A percentile compares a stretch with the other conserved stretches of the same genome.
Evolutionary conservation across 2,329 filamentous ascomycete species (phyloP).

Genomic region (Sporothrix dimorphospora): DNA sequence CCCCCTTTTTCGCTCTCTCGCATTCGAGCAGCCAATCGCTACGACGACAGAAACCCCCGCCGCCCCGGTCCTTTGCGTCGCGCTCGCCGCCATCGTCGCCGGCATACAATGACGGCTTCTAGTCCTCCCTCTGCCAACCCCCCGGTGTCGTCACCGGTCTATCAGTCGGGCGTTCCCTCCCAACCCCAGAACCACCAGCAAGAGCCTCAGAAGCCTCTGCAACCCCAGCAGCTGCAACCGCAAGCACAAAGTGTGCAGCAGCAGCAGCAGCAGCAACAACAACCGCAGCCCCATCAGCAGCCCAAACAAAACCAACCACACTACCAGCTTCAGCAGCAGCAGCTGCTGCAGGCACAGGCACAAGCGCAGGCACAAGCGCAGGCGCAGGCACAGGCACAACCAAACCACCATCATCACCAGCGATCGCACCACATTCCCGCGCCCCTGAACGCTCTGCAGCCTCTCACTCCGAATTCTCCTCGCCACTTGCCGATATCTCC

Average conservation of each 20-base stretch:
- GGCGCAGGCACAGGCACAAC: slow-evolving; percentile 28
- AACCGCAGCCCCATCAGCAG: not conserved
- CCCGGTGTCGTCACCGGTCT: not conserved
- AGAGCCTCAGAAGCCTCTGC: slow-evolving; percentile 2
- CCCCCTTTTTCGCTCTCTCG: not conserved
- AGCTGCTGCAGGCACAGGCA: not conserved
- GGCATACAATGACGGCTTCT: not conserved
- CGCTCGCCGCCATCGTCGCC: slow-evolving; percentile 1
- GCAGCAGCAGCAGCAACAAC: not conserved
- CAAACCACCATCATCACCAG: not conserved
- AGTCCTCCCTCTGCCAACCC: not conserved
- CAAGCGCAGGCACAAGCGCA: slow-evolving; percentile 12
- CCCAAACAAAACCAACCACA: not conserved
- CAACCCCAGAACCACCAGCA: not conserved
- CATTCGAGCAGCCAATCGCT: not conserved
- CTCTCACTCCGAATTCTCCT: slow-evolving; percentile 28
- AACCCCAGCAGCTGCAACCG: not conserved
- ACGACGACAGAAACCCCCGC: not conserved
- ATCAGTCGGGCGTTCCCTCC: not conserved
- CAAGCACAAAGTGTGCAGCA: not conserved
- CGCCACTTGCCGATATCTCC: slow-evolving; percentile 21
- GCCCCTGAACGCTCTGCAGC: slow-evolving; percentile 21
- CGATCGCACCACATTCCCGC: slow-evolving; percentile 19
- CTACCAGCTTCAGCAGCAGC: not conserved
- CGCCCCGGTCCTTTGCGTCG: not conserved